Conservation (phyloP, 345 rosid genomes). For the Ceriops zippeliana region DNA sequence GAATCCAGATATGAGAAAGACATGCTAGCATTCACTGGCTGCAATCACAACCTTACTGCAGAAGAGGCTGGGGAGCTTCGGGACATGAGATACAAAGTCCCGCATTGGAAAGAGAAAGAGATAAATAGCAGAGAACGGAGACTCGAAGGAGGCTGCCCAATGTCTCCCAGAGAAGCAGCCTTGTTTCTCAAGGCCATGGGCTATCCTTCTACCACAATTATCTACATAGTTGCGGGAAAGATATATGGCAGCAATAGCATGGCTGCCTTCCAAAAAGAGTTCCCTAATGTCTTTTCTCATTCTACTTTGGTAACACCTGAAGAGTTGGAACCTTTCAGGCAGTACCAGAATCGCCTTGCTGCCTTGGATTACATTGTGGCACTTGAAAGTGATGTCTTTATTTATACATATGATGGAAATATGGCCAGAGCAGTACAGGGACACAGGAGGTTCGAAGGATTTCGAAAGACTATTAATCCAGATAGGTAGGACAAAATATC, state of each 20-base stretch:
- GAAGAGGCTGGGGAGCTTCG: constrained; percentile 74
- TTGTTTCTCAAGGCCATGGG: constrained; percentile 93
- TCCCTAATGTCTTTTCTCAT: constrained; percentile 81
- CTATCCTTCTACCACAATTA: constrained; percentile 73
- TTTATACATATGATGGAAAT: constrained; percentile 89
- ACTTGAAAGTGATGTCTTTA: constrained; percentile 87
- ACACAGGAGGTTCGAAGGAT: constrained; percentile 81
- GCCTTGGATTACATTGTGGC: constrained; percentile 90
- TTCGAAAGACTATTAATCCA: constrained; percentile 77
- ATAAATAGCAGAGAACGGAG: constrained; percentile 66
- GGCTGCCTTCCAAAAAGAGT: constrained; percentile 67
- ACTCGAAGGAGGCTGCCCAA: constrained; percentile 88
- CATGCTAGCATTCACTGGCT: constrained; percentile 98
- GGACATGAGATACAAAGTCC: constrained; percentile 67
- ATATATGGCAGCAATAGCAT: constrained; percentile 80
- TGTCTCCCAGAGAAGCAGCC: constrained; percentile 98
- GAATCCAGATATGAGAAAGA: constrained; percentile 91
- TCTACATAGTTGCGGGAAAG: constrained; percentile 91
- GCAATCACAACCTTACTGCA: constrained; percentile 80
- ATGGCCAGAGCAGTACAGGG: constrained; percentile 99
- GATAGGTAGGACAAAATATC: constrained; percentile 45
- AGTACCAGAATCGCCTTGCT: constrained; percentile 86
- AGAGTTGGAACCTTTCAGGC: constrained; percentile 69
- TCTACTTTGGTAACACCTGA: constrained; percentile 70
- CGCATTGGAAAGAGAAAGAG: constrained; percentile 99